phyloP scores from a whole-genome alignment of 257 asterid species.

The Apocynum venetum region DNA sequence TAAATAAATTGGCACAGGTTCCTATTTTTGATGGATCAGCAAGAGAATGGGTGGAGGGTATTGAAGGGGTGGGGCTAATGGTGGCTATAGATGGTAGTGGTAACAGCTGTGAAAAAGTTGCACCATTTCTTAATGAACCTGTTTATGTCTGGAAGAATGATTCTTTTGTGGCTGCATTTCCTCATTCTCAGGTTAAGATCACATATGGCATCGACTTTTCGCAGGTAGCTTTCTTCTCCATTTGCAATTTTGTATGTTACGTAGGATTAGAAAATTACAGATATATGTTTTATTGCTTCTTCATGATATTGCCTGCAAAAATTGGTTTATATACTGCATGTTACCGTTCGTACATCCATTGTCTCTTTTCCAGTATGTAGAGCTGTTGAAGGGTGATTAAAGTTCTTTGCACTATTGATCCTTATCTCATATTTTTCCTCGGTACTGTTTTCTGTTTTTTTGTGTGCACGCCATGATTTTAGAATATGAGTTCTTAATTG shows the following conservation, averaged over 20 bases:
- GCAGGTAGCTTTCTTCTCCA: constrained; percentile 37
- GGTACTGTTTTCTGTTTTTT: neutral
- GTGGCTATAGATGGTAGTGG: constrained; percentile 60
- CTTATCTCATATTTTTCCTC: neutral
- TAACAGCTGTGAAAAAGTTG: constrained; percentile 54
- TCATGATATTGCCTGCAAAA: neutral
- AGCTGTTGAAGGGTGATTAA: neutral
- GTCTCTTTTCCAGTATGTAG: neutral
- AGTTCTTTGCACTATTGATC: neutral
- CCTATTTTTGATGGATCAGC: constrained; percentile 98
- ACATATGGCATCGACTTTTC: constrained; percentile 84
- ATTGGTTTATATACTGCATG: neutral
- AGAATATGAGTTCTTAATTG: neutral
- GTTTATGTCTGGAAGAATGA: constrained; percentile 61
- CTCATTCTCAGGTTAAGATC: constrained; percentile 49
- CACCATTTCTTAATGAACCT: constrained; percentile 68
- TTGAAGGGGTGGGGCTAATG: constrained; percentile 64
- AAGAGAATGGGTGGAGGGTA: constrained; percentile 84
- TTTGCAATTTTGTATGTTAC: neutral
- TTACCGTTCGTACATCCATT: too few species aligned
- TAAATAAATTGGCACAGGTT: constrained; percentile 46
- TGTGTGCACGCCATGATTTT: neutral
- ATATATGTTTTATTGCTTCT: neutral
- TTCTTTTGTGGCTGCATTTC: constrained; percentile 76
- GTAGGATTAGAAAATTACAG: neutral